phyloP scores from a whole-genome alignment of 306 rosid genomes.

The Vigna hirtella region DNA sequence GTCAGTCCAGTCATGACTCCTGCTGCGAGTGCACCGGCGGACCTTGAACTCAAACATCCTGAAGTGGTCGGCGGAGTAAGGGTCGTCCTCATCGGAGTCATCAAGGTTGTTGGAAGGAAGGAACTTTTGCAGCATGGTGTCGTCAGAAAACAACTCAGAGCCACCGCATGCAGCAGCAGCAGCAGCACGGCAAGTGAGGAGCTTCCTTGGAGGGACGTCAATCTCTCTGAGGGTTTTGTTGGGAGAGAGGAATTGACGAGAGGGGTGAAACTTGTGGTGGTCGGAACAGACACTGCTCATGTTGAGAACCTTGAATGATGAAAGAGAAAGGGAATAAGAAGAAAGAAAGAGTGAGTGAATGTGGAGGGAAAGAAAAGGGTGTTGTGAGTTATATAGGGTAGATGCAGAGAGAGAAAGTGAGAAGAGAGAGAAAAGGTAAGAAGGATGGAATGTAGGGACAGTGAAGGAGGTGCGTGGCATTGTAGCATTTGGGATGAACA shows the following conservation, averaged over 20 bases:
- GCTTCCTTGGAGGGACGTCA: conserved; percentile 85
- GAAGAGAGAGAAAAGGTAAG: conserved; percentile 35
- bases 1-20: conserved; percentile 99
- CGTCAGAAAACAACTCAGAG: conserved; percentile 56
- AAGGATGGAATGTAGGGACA: conserved; percentile 54
- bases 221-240: conserved; percentile 53
- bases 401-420: neutral
- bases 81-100: conserved; percentile 64
- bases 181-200: conserved; percentile 56
- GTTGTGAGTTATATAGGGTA: conserved; percentile 52
- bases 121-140: conserved; percentile 62
- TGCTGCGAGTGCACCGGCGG: conserved; percentile 85
- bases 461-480: conserved; percentile 67
- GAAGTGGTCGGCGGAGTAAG: conserved; percentile 84
- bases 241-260: conserved; percentile 50
- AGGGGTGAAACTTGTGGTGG: conserved; percentile 56
- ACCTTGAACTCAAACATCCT: conserved; percentile 98
- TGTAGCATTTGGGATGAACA: conserved; percentile 70
- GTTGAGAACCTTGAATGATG: neutral
- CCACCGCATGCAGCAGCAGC: conserved; percentile 23
- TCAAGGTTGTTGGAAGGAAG: conserved; percentile 64
- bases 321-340: neutral
- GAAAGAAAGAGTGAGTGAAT: neutral
- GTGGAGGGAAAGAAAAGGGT: conserved; percentile 46
- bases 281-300: conserved; percentile 72